These are phyloP conservation scores for Zygosaccharomyces bisporus DNA, from an alignment of 805 yeast species.

Conservation along the genomic window DNA sequence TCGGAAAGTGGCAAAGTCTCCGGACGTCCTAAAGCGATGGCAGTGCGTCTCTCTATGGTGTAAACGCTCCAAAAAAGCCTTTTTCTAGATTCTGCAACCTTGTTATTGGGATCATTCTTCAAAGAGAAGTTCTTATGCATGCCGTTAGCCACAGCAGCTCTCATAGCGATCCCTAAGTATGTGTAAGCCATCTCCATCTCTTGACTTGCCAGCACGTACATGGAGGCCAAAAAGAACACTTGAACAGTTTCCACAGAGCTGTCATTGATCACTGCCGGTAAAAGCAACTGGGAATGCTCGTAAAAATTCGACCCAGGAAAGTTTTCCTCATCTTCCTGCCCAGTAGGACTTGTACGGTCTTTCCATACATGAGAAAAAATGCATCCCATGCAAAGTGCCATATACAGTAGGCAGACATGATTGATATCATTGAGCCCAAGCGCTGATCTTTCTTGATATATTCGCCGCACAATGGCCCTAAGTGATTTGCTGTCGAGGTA, in stretches of 20 bases:
- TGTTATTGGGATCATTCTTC: conserved; percentile 5
- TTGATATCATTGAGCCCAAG: conserved; percentile 9
- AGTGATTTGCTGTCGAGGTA: conserved; percentile 9
- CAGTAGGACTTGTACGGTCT: conserved; percentile 1
- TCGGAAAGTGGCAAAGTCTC: conserved; percentile 13
- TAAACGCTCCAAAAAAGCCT: conserved; percentile 13
- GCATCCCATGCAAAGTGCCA: conserved; percentile 14
- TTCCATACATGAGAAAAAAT: conserved; percentile 13
- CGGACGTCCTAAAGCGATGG: conserved; percentile 13
- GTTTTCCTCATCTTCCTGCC: not conserved
- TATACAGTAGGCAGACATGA: conserved; percentile 11
- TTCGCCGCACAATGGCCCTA: conserved; percentile 4
- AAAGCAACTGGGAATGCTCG: conserved; percentile 13
- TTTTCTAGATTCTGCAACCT: conserved; percentile 11
- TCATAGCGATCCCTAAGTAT: conserved; percentile 12
- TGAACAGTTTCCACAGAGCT: conserved; percentile 14
- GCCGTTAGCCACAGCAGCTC: conserved; percentile 14
- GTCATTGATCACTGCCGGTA: conserved; percentile 14
- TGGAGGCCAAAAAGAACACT: conserved; percentile 11
- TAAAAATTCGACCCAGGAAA: conserved; percentile 11
- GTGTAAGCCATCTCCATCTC: conserved; percentile 14
- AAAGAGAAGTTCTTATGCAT: conserved; percentile 10
- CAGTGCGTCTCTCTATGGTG: conserved; percentile 13
- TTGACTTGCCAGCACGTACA: conserved; percentile 13
- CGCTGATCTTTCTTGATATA: conserved; percentile 8